Percentiles rank a stretch among this genome's conserved stretches.
Conservation (phyloP, 495 filamentous ascomycete genomes). For the Aspergillus ellipticus region DNA sequence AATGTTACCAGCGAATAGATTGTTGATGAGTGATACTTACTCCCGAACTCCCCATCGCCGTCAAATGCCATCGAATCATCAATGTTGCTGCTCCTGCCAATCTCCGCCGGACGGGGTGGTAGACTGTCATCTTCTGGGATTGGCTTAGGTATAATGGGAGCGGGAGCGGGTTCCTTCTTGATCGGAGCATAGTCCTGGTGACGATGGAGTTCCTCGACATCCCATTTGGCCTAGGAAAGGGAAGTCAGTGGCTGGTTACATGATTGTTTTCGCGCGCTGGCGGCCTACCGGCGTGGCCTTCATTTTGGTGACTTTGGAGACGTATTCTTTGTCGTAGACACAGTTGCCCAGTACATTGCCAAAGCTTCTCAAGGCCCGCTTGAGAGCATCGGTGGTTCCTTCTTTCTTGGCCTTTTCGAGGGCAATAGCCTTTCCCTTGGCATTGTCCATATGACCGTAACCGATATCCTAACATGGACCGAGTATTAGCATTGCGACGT, state of each 20-base stretch:
- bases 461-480: conserved; percentile 66
- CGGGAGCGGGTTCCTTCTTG: conserved; percentile 58
- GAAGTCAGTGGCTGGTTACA: not conserved
- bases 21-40: conserved; percentile 48
- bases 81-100: conserved; percentile 17
- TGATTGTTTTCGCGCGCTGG: not conserved
- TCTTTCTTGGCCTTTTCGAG: conserved; percentile 99
- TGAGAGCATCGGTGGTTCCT: conserved; percentile 89
- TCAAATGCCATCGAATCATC: conserved; percentile 24
- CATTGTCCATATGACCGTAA: conserved; percentile 93
- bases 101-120: conserved; percentile 28
- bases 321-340: conserved; percentile 93
- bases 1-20: not conserved
- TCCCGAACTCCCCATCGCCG: conserved; percentile 62
- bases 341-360: conserved; percentile 97
- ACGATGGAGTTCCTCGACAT: conserved; percentile 71
- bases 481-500: conserved; percentile 3
- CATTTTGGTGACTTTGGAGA: conserved; percentile 77
- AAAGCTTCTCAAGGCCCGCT: conserved; percentile 85
- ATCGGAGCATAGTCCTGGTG: conserved; percentile 67
- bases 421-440: conserved; percentile 86
- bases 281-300: conserved; percentile 58
- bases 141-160: conserved; percentile 36
- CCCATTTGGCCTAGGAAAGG: conserved; percentile 57
- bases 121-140: conserved; percentile 36